Evolutionary conservation across 306 rosid species (phyloP).

Genomic region (Ormosia emarginata): DNA sequence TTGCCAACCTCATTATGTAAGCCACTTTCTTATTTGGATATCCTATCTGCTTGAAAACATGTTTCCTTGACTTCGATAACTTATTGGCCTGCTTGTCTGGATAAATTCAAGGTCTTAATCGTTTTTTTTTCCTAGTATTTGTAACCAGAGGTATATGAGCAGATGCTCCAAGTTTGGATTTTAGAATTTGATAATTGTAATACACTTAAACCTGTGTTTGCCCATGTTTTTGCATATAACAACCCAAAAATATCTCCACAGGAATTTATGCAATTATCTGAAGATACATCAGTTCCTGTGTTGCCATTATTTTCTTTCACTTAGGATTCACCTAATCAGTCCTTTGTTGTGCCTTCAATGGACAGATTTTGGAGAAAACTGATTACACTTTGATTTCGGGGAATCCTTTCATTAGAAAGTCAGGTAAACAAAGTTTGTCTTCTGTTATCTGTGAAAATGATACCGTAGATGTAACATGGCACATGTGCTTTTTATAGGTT

Average conservation of each 20-base stretch:
- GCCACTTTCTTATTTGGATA: not conserved
- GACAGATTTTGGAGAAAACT: constrained; percentile 80
- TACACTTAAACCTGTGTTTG: not conserved
- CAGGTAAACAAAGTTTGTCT: constrained; percentile 47
- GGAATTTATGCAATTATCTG: not conserved
- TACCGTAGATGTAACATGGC: constrained; percentile 3
- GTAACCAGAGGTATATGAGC: not conserved
- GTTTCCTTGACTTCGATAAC: constrained; percentile 1
- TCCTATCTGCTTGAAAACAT: not conserved
- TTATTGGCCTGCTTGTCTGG: not conserved
- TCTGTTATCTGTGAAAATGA: not conserved
- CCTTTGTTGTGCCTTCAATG: constrained; percentile 14
- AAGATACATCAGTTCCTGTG: not conserved
- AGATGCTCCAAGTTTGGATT: constrained; percentile 1
- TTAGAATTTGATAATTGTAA: not conserved
- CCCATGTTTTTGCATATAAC: not conserved
- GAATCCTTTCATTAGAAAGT: constrained; percentile 70
- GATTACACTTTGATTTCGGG: constrained; percentile 77
- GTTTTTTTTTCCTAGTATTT: not conserved
- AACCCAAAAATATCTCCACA: not conserved
- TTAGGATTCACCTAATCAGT: constrained; percentile 2
- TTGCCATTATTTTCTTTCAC: not conserved
- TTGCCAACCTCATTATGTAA: not conserved
- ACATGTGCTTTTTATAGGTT: constrained; percentile 50
- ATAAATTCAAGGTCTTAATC: not conserved